Percentiles rank a stretch among this genome's conserved stretches.
Conservation (phyloP, 805 yeast genomes). For the Wickerhamiella allomyrinae region DNA sequence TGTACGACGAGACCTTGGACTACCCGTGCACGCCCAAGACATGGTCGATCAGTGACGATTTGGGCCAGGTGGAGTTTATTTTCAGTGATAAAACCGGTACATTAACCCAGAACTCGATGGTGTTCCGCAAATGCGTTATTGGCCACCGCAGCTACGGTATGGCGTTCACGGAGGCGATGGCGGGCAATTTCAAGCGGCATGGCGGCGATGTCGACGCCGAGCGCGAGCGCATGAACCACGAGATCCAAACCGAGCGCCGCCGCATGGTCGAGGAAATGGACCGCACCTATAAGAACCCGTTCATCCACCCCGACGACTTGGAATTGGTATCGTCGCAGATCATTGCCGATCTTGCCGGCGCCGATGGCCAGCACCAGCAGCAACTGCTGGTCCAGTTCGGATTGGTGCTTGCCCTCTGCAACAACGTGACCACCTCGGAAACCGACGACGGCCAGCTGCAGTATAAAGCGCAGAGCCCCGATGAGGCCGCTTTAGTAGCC, state of each 20-base stretch:
- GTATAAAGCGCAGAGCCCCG: conserved; percentile 72
- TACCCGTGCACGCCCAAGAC: conserved; percentile 70
- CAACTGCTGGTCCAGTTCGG: conserved; percentile 42
- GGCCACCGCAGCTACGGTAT: conserved; percentile 54
- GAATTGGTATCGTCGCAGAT: conserved; percentile 49
- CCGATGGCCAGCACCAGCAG: conserved; percentile 30
- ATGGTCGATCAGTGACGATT: conserved; percentile 65
- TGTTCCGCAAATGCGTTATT: conserved; percentile 56
- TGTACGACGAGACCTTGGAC: conserved; percentile 57
- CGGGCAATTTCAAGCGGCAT: conserved; percentile 51
- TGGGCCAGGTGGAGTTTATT: conserved; percentile 66
- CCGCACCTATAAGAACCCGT: conserved; percentile 34
- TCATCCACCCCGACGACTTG: conserved; percentile 24
- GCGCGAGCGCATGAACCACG: conserved; percentile 27
- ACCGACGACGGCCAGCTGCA: conserved; percentile 27
- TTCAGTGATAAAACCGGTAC: conserved; percentile 81
- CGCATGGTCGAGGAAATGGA: conserved; percentile 36
- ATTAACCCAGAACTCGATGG: conserved; percentile 66
- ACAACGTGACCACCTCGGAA: conserved; percentile 55
- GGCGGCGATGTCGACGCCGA: conserved; percentile 45
- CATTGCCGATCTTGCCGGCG: conserved; percentile 36
- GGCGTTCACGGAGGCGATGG: conserved; percentile 67
- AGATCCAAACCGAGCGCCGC: conserved; percentile 31
- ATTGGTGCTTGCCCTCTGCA: conserved; percentile 56
- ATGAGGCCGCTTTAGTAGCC: conserved; percentile 67